phyloP scores from a whole-genome alignment of 2,329 filamentous ascomycete species.

The Neofusicoccum sp. region DNA sequence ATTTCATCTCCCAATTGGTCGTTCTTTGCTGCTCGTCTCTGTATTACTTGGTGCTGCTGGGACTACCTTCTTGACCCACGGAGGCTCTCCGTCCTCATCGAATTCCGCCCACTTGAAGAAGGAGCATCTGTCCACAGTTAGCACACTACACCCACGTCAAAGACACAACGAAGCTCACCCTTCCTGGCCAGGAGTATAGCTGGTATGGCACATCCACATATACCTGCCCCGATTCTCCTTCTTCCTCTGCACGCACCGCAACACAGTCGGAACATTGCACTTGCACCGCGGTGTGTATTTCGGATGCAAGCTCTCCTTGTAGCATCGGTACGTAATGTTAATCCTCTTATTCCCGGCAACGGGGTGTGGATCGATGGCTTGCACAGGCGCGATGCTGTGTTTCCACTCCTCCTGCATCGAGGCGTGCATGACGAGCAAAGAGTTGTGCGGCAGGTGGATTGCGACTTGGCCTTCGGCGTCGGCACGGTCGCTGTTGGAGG shows the following conservation, averaged over 20 bases:
- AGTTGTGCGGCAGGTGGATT: slow-evolving; percentile 93
- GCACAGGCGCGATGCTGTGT: slow-evolving; percentile 74
- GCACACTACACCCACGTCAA: slow-evolving; percentile 27
- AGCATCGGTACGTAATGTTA: slow-evolving; percentile 92
- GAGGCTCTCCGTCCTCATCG: slow-evolving; percentile 79
- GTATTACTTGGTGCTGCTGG: background rate
- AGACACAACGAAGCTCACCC: slow-evolving; percentile 32
- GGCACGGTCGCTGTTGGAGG: slow-evolving; percentile 37
- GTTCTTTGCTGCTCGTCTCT: too few species aligned
- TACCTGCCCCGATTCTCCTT: slow-evolving; percentile 75
- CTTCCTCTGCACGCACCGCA: slow-evolving; percentile 78
- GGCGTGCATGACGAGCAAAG: slow-evolving; percentile 90
- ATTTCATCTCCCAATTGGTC: too few species aligned
- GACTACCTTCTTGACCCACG: slow-evolving; percentile 46
- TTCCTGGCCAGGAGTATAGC: slow-evolving; percentile 64
- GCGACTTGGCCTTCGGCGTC: slow-evolving; percentile 82
- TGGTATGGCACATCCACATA: slow-evolving; percentile 90
- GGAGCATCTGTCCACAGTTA: slow-evolving; percentile 55
- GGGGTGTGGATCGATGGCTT: slow-evolving; percentile 79
- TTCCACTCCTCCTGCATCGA: slow-evolving; percentile 99
- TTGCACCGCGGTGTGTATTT: slow-evolving; percentile 72
- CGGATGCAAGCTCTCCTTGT: slow-evolving; percentile 74
- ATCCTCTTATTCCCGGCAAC: slow-evolving; percentile 77
- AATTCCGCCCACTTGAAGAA: slow-evolving; percentile 88
- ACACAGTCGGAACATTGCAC: slow-evolving; percentile 66